A percentile compares a stretch with the other conserved stretches of the same genome.
These are phyloP conservation scores for Malus orientalis DNA, from an alignment of 306 rosid genomes.

Conservation along the genomic window DNA sequence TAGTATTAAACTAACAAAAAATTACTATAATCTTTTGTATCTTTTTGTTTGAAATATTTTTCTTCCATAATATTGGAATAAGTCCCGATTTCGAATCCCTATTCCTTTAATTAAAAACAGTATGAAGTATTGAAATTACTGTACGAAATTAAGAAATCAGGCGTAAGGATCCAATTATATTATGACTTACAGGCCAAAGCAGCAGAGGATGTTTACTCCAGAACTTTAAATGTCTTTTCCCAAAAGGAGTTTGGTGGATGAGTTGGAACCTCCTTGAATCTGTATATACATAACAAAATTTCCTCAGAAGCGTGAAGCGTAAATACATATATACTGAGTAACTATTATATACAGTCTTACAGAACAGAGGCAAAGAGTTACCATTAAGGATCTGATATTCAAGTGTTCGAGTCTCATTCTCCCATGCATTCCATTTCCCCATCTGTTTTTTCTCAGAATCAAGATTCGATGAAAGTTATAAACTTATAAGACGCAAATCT, in stretches of 20 bases:
- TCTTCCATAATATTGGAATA: no score
- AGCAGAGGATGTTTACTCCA: slow-evolving; percentile 41
- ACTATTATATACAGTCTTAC: background rate
- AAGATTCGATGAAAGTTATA: background rate
- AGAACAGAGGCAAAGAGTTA: background rate
- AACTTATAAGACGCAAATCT: background rate
- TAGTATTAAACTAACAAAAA: no score
- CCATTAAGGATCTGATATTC: slow-evolving; percentile 59
- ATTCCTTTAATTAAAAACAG: no score
- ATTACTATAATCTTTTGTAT: no score
- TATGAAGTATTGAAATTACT: no score
- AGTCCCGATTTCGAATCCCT: no score
- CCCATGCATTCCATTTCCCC: slow-evolving; percentile 66
- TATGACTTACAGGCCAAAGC: slow-evolving; percentile 45
- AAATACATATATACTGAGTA: no score
- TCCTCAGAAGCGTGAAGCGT: no score
- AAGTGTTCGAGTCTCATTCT: slow-evolving; percentile 53
- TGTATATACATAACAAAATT: background rate
- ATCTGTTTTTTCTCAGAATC: slow-evolving; percentile 24
- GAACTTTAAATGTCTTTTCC: slow-evolving; percentile 49
- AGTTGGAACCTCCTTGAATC: slow-evolving; percentile 54
- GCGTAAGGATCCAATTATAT: background rate
- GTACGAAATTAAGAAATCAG: no score
- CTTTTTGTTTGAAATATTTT: no score
- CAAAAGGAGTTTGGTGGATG: slow-evolving; percentile 42